Evolutionary conservation across 768 basidiomycete species (phyloP), one percentile per base, ranked within the genome.

Genomic region (Gloeophyllum trabeum): DNA sequence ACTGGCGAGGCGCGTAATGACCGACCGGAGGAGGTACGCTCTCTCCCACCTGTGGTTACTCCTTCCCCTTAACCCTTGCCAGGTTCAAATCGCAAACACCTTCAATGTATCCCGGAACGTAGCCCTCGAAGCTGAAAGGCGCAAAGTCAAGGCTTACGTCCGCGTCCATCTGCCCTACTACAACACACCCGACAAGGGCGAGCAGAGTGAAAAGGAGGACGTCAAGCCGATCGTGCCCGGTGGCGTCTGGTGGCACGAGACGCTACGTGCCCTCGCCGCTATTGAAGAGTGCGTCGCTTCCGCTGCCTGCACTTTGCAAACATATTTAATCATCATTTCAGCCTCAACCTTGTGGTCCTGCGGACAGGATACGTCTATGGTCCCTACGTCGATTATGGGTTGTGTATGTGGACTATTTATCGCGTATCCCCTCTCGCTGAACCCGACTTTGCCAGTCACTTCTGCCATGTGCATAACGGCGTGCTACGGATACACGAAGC

Each of bases 201-300:
- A 65, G 13, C 71, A 78, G 46, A 66, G 75, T 41, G 89, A 90
- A 64, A 80, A 78, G 54, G 80, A 84, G 36, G 77, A 81, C 43
- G 61, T 79, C 37, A 82, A 83, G 54, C 87, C 89, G 7, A 60
- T 65, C 16, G 80, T 77, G 35, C 71, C 75, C 4, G 60, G 79
- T 45, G 88, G 89, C n/a, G 75, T 66, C 14, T 92, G 89, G 89
- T 90, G 87, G 85, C 89, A 92, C 49, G 89, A 91, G 64, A 76
- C 83, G 1, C 63, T 85, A 20, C 73, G 88, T 25, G 74, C 74
- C 56, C 57, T 91, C 46, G 84, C 79, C n/a, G 75, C 78, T 4
- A 85, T 90, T 43, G 67, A 76, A 47, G 73, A 76, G 87, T 88
- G 52, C 42, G 71, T 61, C n/a, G 41, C 18, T 12, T 10, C 20